These are phyloP conservation scores for Cyberlindnera xylosilytica DNA, from an alignment of 805 yeast species.

Conservation along the genomic window DNA sequence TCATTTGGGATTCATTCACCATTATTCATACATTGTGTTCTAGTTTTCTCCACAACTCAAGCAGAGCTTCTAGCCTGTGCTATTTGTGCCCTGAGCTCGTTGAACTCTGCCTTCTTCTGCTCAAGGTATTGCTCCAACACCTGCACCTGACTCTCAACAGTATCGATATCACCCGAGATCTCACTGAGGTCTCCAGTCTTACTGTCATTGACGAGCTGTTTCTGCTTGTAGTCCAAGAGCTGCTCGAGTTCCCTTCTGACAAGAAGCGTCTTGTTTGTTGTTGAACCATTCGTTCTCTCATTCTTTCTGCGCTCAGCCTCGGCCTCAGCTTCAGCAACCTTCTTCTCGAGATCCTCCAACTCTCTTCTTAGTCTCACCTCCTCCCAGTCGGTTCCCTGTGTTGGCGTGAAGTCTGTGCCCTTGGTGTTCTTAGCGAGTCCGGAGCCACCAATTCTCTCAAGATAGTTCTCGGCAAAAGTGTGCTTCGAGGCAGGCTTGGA, in stretches of 20 bases:
- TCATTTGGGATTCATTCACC: too few relatives aligned
- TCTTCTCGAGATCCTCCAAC: constrained; percentile 68
- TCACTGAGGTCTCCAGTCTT: constrained; percentile 40
- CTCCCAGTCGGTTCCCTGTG: constrained; percentile 86
- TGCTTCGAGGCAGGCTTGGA: constrained; percentile 27
- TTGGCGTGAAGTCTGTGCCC: constrained; percentile 72
- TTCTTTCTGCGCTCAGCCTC: constrained; percentile 39
- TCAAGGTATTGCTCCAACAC: constrained; percentile 67
- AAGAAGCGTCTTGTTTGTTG: constrained; percentile 27
- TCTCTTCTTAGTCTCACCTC: constrained; percentile 80
- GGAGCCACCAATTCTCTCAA: constrained; percentile 53
- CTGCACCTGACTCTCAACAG: constrained; percentile 73
- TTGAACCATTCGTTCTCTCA: constrained; percentile 26
- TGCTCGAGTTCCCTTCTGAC: constrained; percentile 73
- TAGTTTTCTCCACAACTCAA: not conserved
- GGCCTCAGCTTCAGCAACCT: constrained; percentile 53
- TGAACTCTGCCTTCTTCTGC: constrained; percentile 59
- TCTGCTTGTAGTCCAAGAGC: constrained; percentile 72
- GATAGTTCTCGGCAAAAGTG: constrained; percentile 52
- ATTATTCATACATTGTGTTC: not conserved
- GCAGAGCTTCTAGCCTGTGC: constrained; percentile 12
- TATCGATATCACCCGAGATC: constrained; percentile 58
- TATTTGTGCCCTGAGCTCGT: constrained; percentile 42
- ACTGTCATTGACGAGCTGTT: constrained; percentile 43
- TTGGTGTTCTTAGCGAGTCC: constrained; percentile 30